Percentiles rank a stretch among this genome's conserved stretches.
Evolutionary conservation across 768 basidiomycete species (phyloP).

Genomic region (Lactarius trivialis): DNA sequence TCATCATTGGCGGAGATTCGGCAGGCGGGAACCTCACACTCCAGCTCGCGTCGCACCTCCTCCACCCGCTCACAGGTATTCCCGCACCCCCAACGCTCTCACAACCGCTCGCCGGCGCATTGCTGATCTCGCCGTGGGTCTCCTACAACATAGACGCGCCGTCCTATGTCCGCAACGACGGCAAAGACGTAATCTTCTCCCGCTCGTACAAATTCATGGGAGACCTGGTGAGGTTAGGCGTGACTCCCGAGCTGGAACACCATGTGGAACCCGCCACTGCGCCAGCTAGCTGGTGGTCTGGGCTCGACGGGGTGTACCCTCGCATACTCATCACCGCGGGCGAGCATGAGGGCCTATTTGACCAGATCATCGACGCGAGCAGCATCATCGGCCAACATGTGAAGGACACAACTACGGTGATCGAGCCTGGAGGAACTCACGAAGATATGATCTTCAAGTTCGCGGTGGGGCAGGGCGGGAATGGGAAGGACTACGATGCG

Average conservation of each 20-base stretch:
- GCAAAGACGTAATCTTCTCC: neutral
- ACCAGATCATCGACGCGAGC: neutral
- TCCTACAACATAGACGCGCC: neutral
- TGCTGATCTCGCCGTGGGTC: conserved; percentile 9
- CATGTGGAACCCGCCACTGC: neutral
- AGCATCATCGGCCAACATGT: neutral
- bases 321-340: conserved; percentile 1
- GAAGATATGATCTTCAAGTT: conserved; percentile 5
- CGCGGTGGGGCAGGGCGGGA: neutral
- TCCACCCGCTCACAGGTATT: conserved; percentile 20
- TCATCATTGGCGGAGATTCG: conserved; percentile 24
- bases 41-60: conserved; percentile 20
- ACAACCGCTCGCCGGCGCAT: neutral
- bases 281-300: neutral
- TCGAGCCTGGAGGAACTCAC: neutral
- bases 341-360: neutral
- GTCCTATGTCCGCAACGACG: neutral
- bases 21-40: too few species aligned
- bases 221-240: neutral
- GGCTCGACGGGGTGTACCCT: neutral
- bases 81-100: conserved; percentile 1
- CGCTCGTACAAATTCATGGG: neutral
- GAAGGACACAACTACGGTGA: neutral
- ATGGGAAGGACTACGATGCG: neutral
- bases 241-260: neutral